Base-by-base conservation (phyloP, 2,329 filamentous ascomycete genomes). In the Coniochaeta sp. region DNA sequence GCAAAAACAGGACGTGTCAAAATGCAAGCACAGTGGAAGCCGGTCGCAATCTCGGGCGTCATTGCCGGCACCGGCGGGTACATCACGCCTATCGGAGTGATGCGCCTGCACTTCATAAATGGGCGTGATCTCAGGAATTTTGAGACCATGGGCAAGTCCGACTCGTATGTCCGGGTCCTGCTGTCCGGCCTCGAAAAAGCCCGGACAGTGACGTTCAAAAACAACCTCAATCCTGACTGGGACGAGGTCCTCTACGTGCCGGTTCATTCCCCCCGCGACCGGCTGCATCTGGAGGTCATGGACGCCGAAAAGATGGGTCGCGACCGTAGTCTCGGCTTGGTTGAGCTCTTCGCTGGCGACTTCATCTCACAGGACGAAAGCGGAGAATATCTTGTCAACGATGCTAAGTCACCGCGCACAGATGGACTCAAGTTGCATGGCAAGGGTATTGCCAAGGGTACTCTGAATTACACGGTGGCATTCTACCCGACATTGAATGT, bases 221-320 rank as follows among this genome's bases (percentile, higher is more conserved):
- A 96, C 75, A 96, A 97, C 63, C 85, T 99, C 61, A 91, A 96
- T 71, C 95, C 95, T 1, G 89, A 95, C 58, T 99, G 90, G 88
- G 92, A 99, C 69, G 95, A 99, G 74, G 87, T 99, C 26, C 83
- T 97, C 24, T 99, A 99, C 70, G 83, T 99, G 0, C 93, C 96
- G 1, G 84, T 99, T 60, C 93, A 97, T 72, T 92, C 88, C 7
- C 69, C 83, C 16, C 88, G 91, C 34, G 95, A 99, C 72, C 91
- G 89, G 69, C 79, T 99, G 32, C 86, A 87, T 1, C 77, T 99
- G 19, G 95, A 99, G 73, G 92, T 98, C 65, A 96, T 99, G 93
- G 95, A 99, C 68, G 87, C 95, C 62, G 95, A 99, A 75, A 93
- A 87, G 66, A 82, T 98, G 69, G 91, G 91, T 68, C 95, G 92